Conservation (phyloP, 2,329 filamentous ascomycete genomes). For the Cladosporium sp. region DNA sequence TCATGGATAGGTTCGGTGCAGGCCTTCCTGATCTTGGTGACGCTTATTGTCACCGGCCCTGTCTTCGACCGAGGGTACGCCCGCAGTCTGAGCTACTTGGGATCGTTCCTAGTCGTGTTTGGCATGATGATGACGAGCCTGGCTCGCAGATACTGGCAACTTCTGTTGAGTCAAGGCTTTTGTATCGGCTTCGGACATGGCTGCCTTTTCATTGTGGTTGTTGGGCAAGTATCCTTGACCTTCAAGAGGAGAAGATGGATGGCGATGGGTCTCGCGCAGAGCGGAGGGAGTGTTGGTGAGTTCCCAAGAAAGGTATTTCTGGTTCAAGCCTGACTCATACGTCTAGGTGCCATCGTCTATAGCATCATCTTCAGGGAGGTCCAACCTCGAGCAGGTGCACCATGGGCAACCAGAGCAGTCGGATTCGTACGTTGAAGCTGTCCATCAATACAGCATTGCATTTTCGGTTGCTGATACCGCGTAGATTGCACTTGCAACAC, state of each 20-base stretch:
- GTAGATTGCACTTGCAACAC: too few species aligned
- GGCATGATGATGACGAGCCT: slow-evolving; percentile 48
- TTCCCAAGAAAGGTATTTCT: not conserved
- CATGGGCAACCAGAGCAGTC: too few species aligned
- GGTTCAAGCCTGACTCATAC: too few species aligned
- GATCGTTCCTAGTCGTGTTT: slow-evolving; percentile 38
- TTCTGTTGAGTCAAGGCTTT: slow-evolving; percentile 47
- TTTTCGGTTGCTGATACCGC: too few species aligned
- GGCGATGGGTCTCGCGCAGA: not conserved
- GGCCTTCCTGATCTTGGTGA: slow-evolving; percentile 37
- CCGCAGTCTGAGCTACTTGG: slow-evolving; percentile 31
- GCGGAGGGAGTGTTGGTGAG: not conserved
- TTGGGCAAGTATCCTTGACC: not conserved
- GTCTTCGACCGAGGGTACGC: slow-evolving; percentile 42
- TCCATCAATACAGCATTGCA: too few species aligned
- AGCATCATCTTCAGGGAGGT: too few species aligned
- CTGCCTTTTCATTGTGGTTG: slow-evolving; percentile 48
- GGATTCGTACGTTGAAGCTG: too few species aligned
- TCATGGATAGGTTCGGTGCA: slow-evolving; percentile 40
- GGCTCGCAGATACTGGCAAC: slow-evolving; percentile 44
- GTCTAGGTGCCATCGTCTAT: too few species aligned
- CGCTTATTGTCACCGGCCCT: slow-evolving; percentile 37
- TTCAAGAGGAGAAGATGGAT: not conserved
- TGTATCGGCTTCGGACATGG: slow-evolving; percentile 51
- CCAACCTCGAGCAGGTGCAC: too few species aligned